Conservation (phyloP, 345 rosid genomes). For the Salix viminalis region DNA sequence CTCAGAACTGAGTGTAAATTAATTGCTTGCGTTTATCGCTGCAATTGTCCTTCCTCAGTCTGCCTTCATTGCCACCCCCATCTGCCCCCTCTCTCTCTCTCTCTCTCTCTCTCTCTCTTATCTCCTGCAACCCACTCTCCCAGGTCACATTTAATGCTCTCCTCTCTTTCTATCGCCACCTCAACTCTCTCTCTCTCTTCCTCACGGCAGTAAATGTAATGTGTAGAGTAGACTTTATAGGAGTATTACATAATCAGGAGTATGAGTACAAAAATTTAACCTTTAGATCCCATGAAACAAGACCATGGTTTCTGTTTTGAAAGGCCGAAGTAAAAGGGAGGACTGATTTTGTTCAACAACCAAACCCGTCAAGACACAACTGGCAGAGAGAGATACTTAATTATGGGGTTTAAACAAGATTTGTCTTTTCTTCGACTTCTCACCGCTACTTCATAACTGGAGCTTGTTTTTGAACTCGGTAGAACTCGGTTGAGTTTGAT, state of each 20-base stretch:
- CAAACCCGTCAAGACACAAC: conserved; percentile 12
- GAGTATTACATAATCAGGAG: neutral
- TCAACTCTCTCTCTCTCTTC: conserved; percentile 10
- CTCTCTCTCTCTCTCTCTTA: conserved; percentile 7
- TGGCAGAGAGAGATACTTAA: conserved; percentile 6
- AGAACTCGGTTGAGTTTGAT: conserved; percentile 19
- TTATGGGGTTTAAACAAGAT: conserved; percentile 12
- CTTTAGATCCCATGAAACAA: conserved; percentile 2
- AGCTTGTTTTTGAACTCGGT: conserved; percentile 36
- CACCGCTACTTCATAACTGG: conserved; percentile 16
- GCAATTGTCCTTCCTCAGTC: conserved; percentile 31
- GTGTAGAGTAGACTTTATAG: neutral
- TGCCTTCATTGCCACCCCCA: conserved; percentile 36
- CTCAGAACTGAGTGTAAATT: conserved; percentile 25
- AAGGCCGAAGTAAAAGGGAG: neutral
- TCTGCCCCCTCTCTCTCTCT: conserved; percentile 14
- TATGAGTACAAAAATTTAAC: conserved; percentile 4
- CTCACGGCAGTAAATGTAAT: conserved; percentile 15
- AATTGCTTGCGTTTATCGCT: conserved; percentile 48
- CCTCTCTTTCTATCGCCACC: neutral
- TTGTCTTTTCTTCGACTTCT: neutral
- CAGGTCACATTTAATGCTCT: conserved; percentile 43
- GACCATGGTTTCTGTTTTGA: conserved; percentile 5
- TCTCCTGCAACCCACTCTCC: conserved; percentile 42
- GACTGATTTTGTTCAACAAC: conserved; percentile 9